Conservation (phyloP, 2,329 filamentous ascomycete genomes). For the Lachnellula cervina region DNA sequence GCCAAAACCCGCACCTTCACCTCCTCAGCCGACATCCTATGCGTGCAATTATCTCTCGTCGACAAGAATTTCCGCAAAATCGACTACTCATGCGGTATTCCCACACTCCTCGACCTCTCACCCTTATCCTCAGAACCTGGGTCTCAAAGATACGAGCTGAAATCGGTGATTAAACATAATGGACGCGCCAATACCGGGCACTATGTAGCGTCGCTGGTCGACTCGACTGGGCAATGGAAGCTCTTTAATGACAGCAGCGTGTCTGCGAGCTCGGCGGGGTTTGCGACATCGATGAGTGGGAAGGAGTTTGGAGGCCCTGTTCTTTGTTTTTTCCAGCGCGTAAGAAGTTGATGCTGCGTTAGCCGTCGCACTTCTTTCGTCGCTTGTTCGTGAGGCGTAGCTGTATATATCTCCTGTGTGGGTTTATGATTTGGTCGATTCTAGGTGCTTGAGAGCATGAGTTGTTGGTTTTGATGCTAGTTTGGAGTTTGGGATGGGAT, state of each 20-base stretch:
- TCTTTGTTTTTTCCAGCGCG: too few relatives aligned
- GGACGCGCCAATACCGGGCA: constrained; percentile 20
- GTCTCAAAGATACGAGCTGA: constrained; percentile 27
- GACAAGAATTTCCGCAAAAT: constrained; percentile 22
- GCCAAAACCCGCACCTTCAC: constrained; percentile 14
- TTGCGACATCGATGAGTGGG: too few relatives aligned
- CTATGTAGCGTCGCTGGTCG: constrained; percentile 21
- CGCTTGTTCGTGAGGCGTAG: too few relatives aligned
- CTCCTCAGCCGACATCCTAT: constrained; percentile 24
- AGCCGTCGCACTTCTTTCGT: too few relatives aligned
- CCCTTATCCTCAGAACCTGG: constrained; percentile 23
- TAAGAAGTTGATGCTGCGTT: too few relatives aligned
- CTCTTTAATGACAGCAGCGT: constrained; percentile 18
- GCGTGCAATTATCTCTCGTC: constrained; percentile 28
- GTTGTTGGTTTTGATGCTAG: too few relatives aligned
- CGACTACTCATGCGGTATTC: neutral
- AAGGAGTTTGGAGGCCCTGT: too few relatives aligned
- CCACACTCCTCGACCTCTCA: constrained; percentile 13
- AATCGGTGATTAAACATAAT: constrained; percentile 29
- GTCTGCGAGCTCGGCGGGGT: too few relatives aligned
- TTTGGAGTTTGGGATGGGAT: too few relatives aligned
- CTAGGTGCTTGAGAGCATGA: too few relatives aligned
- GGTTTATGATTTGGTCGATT: too few relatives aligned
- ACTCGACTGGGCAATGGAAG: constrained; percentile 20
- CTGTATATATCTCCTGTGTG: too few relatives aligned